These are phyloP conservation scores for Aspergillus sp. DNA, from an alignment of 2,329 filamentous ascomycete species.

Conservation along the genomic window DNA sequence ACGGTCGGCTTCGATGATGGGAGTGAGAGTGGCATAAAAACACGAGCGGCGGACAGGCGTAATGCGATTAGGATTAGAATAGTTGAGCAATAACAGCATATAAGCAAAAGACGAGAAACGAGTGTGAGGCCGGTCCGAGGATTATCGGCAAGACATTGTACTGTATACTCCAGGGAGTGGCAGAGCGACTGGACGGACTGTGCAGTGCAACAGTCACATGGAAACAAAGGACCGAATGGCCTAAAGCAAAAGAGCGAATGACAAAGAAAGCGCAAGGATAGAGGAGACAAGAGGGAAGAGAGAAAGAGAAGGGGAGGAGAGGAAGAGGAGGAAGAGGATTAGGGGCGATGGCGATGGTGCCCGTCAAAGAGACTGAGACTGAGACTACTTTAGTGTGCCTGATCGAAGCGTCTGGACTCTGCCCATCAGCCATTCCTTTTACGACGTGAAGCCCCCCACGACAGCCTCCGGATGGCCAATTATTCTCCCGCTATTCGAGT, in stretches of 20 bases:
- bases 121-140: neutral
- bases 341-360: neutral
- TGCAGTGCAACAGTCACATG: neutral
- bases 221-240: neutral
- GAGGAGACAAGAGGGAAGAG: neutral
- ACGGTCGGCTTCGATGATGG: conserved; percentile 6
- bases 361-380: neutral
- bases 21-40: conserved; percentile 2
- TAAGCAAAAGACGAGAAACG: neutral
- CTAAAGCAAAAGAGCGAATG: neutral
- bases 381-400: conserved; percentile 3
- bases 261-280: neutral
- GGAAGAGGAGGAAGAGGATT: neutral
- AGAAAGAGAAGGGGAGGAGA: neutral
- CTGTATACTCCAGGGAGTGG: neutral
- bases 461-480: neutral
- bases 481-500: neutral
- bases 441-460: neutral
- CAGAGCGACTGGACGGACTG: conserved; percentile 2
- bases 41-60: neutral
- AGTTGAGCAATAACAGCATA: neutral
- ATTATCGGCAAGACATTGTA: conserved; percentile 5
- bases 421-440: neutral
- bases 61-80: neutral
- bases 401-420: conserved; percentile 14